phyloP scores from a whole-genome alignment of 192 early-diverging fungal genomes.

The Paraglomus brasilianum region DNA sequence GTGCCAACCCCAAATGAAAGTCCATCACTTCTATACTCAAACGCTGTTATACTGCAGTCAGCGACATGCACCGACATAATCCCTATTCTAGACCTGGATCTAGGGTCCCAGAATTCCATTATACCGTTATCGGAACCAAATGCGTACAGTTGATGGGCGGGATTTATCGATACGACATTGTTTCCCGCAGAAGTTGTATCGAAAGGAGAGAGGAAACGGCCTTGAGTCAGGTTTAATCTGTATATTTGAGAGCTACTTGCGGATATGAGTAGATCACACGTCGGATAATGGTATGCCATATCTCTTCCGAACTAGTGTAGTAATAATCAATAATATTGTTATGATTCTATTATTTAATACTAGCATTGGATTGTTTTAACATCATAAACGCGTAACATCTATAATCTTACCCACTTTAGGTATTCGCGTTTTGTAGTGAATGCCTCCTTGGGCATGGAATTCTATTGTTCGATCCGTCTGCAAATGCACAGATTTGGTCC shows the following conservation, averaged over 20 bases:
- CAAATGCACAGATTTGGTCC: slow-evolving; percentile 93
- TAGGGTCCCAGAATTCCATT: slow-evolving; percentile 96
- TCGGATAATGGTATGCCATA: slow-evolving; percentile 86
- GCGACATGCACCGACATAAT: slow-evolving; percentile 52
- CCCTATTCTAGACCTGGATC: slow-evolving; percentile 73
- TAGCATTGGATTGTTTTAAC: slow-evolving; percentile 3
- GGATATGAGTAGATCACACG: slow-evolving; percentile 85
- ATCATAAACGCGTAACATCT: background rate
- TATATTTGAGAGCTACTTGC: slow-evolving; percentile 84
- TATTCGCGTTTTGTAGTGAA: slow-evolving; percentile 92
- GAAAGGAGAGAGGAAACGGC: slow-evolving; percentile 83
- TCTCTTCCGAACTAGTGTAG: slow-evolving; percentile 75
- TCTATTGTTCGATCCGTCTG: slow-evolving; percentile 89
- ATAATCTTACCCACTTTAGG: slow-evolving; percentile 58
- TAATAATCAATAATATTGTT: background rate
- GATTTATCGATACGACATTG: slow-evolving; percentile 76
- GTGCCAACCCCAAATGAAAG: slow-evolving; percentile 86
- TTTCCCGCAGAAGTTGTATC: slow-evolving; percentile 60
- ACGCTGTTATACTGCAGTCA: slow-evolving; percentile 34
- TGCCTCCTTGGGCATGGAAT: slow-evolving; percentile 92
- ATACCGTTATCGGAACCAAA: slow-evolving; percentile 85
- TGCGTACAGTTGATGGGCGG: slow-evolving; percentile 90
- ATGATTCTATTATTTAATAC: no score
- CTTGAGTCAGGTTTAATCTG: slow-evolving; percentile 89
- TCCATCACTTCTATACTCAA: slow-evolving; percentile 80